Conservation (phyloP, 805 yeast species). For the Metschnikowia lachancei region DNA sequence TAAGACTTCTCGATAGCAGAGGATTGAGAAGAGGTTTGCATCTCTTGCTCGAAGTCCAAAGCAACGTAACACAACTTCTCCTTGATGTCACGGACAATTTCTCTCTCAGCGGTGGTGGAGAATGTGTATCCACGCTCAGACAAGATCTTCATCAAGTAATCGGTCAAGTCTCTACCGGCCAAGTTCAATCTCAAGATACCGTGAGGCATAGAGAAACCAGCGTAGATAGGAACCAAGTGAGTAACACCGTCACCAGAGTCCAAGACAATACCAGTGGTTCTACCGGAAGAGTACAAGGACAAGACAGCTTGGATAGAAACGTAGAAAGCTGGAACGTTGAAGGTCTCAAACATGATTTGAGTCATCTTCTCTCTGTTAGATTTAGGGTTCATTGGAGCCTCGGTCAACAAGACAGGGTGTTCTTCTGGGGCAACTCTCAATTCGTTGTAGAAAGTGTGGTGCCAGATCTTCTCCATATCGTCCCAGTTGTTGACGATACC, state of each 20-base stretch:
- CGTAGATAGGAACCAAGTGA: slow-evolving; percentile 99
- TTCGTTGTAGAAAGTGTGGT: slow-evolving; percentile 99
- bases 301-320: slow-evolving; percentile 98
- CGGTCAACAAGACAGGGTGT: slow-evolving; percentile 98
- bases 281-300: slow-evolving; percentile 98
- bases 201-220: slow-evolving; percentile 99
- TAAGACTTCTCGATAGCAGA: slow-evolving; percentile 97
- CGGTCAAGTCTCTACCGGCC: slow-evolving; percentile 99
- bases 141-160: slow-evolving; percentile 96
- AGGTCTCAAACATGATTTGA: slow-evolving; percentile 97
- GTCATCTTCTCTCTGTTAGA: slow-evolving; percentile 99
- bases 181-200: slow-evolving; percentile 98
- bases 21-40: slow-evolving; percentile 98
- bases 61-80: slow-evolving; percentile 99
- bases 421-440: slow-evolving; percentile 99
- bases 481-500: slow-evolving; percentile 99
- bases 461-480: slow-evolving; percentile 99
- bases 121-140: slow-evolving; percentile 98
- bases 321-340: slow-evolving; percentile 99
- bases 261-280: slow-evolving; percentile 99
- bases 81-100: slow-evolving; percentile 90
- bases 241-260: slow-evolving; percentile 99
- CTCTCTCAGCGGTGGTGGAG: slow-evolving; percentile 99
- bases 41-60: slow-evolving; percentile 97
- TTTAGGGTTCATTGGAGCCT: slow-evolving; percentile 99